Evolutionary conservation across 2,329 filamentous ascomycete species (phyloP).

Genomic region (Parascedosporium putredinis): DNA sequence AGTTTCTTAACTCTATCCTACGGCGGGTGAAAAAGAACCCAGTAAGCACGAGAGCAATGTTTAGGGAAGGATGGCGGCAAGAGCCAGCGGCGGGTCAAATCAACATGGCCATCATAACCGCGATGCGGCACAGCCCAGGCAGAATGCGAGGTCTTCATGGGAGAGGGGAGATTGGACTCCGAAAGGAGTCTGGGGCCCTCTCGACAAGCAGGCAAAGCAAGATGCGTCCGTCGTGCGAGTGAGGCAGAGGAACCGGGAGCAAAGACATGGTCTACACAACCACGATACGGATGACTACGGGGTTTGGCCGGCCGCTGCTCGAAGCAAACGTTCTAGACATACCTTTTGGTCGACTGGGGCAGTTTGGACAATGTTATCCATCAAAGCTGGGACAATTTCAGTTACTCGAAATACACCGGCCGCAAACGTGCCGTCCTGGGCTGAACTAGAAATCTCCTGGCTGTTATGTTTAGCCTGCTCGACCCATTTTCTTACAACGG

Average conservation of each 20-base stretch:
- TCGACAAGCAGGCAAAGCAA: neutral
- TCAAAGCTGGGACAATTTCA: slow-evolving; percentile 83
- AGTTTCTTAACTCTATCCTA: slow-evolving; percentile 46
- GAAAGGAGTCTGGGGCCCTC: neutral
- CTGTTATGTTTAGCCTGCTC: slow-evolving; percentile 83
- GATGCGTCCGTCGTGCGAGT: neutral
- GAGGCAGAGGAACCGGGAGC: neutral
- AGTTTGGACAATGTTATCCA: slow-evolving; percentile 87
- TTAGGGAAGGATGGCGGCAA: neutral
- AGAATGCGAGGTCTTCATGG: neutral
- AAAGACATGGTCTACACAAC: neutral
- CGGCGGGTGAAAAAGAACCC: neutral
- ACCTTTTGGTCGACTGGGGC: slow-evolving; percentile 95
- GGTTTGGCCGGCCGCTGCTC: neutral
- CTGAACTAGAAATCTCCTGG: slow-evolving; percentile 69
- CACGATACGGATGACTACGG: slow-evolving; percentile 4
- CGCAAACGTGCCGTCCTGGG: slow-evolving; percentile 84
- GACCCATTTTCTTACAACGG: slow-evolving; percentile 97
- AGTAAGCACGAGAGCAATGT: slow-evolving; percentile 6
- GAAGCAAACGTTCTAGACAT: slow-evolving; percentile 38
- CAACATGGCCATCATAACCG: neutral
- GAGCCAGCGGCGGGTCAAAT: neutral
- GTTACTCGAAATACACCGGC: slow-evolving; percentile 95
- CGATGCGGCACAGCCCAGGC: neutral
- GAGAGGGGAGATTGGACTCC: too few species aligned